Evolutionary conservation across 441 rosid species (phyloP), one percentile per base, ranked within the genome.

Genomic region (Capsella rubella): DNA sequence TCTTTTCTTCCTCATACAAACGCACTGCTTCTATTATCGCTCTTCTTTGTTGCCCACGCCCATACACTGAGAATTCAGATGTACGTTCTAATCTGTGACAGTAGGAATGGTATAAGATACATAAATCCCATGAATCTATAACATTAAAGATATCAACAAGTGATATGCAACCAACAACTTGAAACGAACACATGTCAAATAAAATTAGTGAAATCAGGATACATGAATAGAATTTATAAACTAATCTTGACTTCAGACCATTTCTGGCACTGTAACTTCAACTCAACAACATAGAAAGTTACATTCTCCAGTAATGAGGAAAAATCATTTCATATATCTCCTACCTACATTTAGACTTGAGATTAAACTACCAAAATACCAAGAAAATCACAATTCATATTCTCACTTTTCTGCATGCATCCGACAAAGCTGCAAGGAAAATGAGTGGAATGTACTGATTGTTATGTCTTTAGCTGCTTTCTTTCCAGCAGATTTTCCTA

Each of bases 401-500:
- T 57, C 89, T 69, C 85, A 95, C 99, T 90, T 95, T 63, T 90
- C 98, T 45, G 99, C 97, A 82, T 95, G 93, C 73, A 84, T 82
- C 68, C 99, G 96, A 72, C 99, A 95, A 73, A 95, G 91, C 75
- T 90, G 97, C 84, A 92, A 82, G 73, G 95, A 89, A 83, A 92
- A 95, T 29, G 99, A 92, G 85, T 95, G 99, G 74, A 95, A 95
- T 64, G 99, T 95, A 83, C 98, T 90, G 78, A 95, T 89, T 69
- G 81, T 87, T 73, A 92, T 86, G 28, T 90, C 92, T 81, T 89
- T 90, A 39, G 92, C 92, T 69, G 79, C 84, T 80, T 89, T 82
- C 85, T 92, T 95, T 80, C 99, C 96, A 62, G 97, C 96, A 71
- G 84, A 82, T 14, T 80, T 79, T 78, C 84, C 89, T 56, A 95